Conservation (phyloP, 768 basidiomycete genomes). For the Dendrothele bispora region DNA sequence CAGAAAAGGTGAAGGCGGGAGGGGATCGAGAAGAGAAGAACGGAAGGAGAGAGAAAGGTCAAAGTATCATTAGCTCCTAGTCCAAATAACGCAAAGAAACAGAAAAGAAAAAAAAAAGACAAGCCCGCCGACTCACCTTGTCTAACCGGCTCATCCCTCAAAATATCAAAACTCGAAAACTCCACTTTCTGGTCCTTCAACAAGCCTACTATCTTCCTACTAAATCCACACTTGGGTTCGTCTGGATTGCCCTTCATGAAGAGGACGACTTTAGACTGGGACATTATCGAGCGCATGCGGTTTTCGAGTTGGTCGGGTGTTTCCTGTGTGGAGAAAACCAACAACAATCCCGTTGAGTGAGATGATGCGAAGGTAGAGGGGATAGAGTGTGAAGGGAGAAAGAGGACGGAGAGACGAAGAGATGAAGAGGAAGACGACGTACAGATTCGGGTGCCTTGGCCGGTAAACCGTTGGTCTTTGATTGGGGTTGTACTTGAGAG, state of each 20-base stretch:
- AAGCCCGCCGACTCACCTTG: constrained; percentile 52
- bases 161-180: constrained; percentile 82
- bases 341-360: neutral
- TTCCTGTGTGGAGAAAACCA: constrained; percentile 35
- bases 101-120: neutral
- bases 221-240: constrained; percentile 83
- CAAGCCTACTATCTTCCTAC: constrained; percentile 68
- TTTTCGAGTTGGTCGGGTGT: constrained; percentile 64
- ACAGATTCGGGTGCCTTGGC: constrained; percentile 17
- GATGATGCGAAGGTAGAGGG: too few relatives aligned
- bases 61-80: too few relatives aligned
- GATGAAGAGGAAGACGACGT: too few relatives aligned
- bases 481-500: constrained; percentile 39
- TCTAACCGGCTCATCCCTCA: constrained; percentile 77
- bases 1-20: too few relatives aligned
- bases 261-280: constrained; percentile 71
- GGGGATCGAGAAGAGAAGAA: too few relatives aligned
- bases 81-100: too few relatives aligned
- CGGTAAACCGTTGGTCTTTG: constrained; percentile 46
- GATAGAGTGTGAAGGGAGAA: too few relatives aligned
- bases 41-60: too few relatives aligned
- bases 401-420: too few relatives aligned
- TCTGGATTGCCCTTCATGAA: constrained; percentile 92
- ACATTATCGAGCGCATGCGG: constrained; percentile 74
- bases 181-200: constrained; percentile 62